Evolutionary conservation across 1,284 basidiomycete species (phyloP).

Genomic region (Vanrija pseudolonga): DNA sequence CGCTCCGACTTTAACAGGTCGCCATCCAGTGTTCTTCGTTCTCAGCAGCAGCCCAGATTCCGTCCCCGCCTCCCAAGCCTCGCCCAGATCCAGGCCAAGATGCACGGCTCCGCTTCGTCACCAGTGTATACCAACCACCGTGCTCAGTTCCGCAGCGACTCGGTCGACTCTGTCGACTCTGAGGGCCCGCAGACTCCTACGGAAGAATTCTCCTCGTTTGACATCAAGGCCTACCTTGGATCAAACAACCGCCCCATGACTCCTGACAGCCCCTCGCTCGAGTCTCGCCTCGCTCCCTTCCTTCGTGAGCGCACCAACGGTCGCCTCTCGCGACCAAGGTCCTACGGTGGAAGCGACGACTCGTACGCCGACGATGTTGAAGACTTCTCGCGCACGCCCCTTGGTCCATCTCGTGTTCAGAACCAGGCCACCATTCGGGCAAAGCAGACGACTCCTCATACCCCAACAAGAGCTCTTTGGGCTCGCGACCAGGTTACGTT

Average conservation of each 20-base stretch:
- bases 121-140: background rate
- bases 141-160: slow-evolving; percentile 11
- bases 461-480: background rate
- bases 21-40: slow-evolving; percentile 16
- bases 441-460: no score
- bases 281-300: slow-evolving; percentile 38
- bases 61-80: slow-evolving; percentile 33
- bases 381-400: background rate
- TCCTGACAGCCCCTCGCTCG: slow-evolving; percentile 13
- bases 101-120: slow-evolving; percentile 9
- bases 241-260: slow-evolving; percentile 4
- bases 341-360: background rate
- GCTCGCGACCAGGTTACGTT: background rate
- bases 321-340: slow-evolving; percentile 31
- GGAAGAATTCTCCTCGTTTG: slow-evolving; percentile 26
- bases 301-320: slow-evolving; percentile 38
- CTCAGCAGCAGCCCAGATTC: background rate
- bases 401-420: no score
- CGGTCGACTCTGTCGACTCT: slow-evolving; percentile 27
- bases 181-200: slow-evolving; percentile 38
- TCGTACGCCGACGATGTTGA: background rate
- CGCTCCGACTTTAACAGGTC: slow-evolving; percentile 19
- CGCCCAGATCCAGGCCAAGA: slow-evolving; percentile 43
- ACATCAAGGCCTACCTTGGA: slow-evolving; percentile 1
- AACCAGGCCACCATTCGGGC: no score